Evolutionary conservation across 192 early-diverging fungal species (phyloP), one percentile per base, ranked within the genome.

Genomic region (Mortierella hygrophila): DNA sequence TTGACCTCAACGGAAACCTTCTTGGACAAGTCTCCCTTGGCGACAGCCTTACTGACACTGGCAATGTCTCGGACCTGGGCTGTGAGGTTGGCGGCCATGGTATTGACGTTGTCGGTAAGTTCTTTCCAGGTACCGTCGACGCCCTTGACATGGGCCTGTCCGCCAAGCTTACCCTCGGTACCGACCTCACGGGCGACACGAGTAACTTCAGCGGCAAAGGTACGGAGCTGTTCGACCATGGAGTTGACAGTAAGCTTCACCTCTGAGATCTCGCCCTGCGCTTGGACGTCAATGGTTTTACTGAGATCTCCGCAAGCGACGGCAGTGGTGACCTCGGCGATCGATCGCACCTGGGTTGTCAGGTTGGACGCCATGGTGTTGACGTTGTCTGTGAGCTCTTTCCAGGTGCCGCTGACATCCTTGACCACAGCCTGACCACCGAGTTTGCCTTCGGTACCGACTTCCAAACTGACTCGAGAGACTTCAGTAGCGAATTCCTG

Each of bases 31-130:
- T 95, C 93, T 37, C 94, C 94, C 0, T 77, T 83, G 0, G 94
- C 92, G 23, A 95, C 91, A 16, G 93, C 93, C 60, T 90, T 93
- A n/a, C 91, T 94, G 37, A 95, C 94, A 4, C 76, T 80, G 5
- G 94, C 93, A 76, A 95, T 95, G 54, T 91, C 89, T 32, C 94
- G 88, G 6, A 95, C 92, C 74, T 95, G 94, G 1, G 91, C 82
- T 1, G 94, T 95, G 55, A 95, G 46, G 74, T 95, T 95, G 42
- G 90, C 76, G 0, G 94, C 94, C 94, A 95, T 94, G 16, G 78
- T 84, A 83, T 95, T 95, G 74, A 95, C 94, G 49, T 93, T 95
- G 38, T 93, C 91, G 0, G 94, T 95, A 0, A 95, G 89, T 29
- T 90, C 88, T 44, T 89, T 92, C 94, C 94, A 95, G 6, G 91